Conservation (phyloP, 805 yeast genomes). For the Pichia phayaonensis region DNA sequence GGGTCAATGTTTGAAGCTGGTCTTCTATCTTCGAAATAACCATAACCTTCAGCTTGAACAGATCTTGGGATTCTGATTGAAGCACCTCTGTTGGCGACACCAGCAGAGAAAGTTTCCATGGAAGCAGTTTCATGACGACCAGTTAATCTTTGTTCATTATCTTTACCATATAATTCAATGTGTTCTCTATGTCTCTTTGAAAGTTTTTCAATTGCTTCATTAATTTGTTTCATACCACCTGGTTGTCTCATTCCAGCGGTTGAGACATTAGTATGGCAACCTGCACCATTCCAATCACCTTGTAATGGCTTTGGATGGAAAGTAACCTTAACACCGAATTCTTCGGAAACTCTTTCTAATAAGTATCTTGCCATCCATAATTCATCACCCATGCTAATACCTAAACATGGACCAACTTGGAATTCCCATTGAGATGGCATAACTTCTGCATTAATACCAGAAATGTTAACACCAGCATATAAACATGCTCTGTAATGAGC, state of each 20-base stretch:
- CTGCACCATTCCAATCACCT: slow-evolving; percentile 99
- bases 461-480: slow-evolving; percentile 80
- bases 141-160: slow-evolving; percentile 90
- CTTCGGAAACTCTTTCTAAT: slow-evolving; percentile 93
- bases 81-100: slow-evolving; percentile 99
- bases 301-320: slow-evolving; percentile 98
- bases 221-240: slow-evolving; percentile 95
- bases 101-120: slow-evolving; percentile 81
- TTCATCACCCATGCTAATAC: slow-evolving; percentile 95
- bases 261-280: slow-evolving; percentile 98
- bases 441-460: slow-evolving; percentile 98
- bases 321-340: slow-evolving; percentile 96
- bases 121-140: slow-evolving; percentile 99
- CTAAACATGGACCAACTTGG: slow-evolving; percentile 98
- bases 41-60: slow-evolving; percentile 95
- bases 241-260: slow-evolving; percentile 84
- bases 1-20: slow-evolving; percentile 99
- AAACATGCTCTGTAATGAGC: slow-evolving; percentile 99
- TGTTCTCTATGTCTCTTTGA: slow-evolving; percentile 96
- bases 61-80: slow-evolving; percentile 98
- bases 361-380: slow-evolving; percentile 94
- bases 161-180: slow-evolving; percentile 90
- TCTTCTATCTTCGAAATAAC: slow-evolving; percentile 99
- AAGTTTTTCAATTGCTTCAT: slow-evolving; percentile 85
- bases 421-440: slow-evolving; percentile 99